Evolutionary conservation across 768 basidiomycete species (phyloP), one percentile per base, ranked within the genome.

Genomic region (Mycena chlorophos): DNA sequence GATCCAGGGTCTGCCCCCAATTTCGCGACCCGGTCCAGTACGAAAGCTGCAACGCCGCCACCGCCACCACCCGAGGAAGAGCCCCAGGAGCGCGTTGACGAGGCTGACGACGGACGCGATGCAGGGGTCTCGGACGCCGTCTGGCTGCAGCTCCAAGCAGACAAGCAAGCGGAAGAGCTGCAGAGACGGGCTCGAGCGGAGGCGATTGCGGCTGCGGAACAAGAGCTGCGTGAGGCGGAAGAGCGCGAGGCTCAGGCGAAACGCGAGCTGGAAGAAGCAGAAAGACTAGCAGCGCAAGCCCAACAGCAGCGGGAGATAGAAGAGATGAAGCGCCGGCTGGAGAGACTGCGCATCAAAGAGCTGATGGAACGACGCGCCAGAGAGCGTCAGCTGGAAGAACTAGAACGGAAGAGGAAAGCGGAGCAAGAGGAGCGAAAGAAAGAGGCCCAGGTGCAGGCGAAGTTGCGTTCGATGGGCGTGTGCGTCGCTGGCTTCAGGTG

Each of bases 141-240:
- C 12, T 87, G 86, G 86, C 25, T 59, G 10, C 71, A 80, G 56
- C 68, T 87, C 0, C 77, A 83, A 56, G 61, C 37, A 3, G 77
- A 74, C 60, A 75, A 73, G 53, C 56, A 60, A 45, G 70, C 68
- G 5, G 70, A 67, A 50, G 69, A 66, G 40, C 67, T 62, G 0
- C 70, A 64, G 3, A 68, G 58, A 20, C 63, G 62, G 45, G 48
- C 29, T 25, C 53, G 54, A 10, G 62, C 67, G 49, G 66, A 65
- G 16, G 69, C 61, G 20, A 49, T 59, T 13, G 54, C 65, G 55
- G 60, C 61, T 25, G 63, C 62, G 20, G 60, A 66, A 54, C 42
- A 52, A 14, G 54, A 54, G 34, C 48, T 60, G 8, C 37, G 42
- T 29, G 57, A 48, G 50, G 63, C 60, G 19, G 52, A 45, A 29